Percentiles rank a stretch among this genome's conserved stretches.
phyloP scores from a whole-genome alignment of 2,329 filamentous ascomycete species.

The Penicillium sp. region DNA sequence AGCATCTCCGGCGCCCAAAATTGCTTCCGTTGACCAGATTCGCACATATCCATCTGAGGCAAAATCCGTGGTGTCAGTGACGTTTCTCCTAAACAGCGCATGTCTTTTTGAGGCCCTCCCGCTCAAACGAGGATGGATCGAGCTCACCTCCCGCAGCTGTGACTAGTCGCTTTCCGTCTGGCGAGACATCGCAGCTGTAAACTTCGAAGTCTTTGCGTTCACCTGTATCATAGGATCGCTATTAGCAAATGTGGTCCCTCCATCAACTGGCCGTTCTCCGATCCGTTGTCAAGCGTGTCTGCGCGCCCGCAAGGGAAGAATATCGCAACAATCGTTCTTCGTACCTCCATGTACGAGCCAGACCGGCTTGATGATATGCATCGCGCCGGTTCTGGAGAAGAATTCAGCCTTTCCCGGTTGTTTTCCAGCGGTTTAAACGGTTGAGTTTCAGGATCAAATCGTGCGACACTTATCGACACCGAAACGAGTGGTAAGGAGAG shows the following conservation, averaged over 20 bases:
- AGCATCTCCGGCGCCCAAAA: constrained; percentile 72
- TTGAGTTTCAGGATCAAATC: not conserved
- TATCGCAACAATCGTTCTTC: constrained; percentile 5
- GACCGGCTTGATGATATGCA: constrained; percentile 89
- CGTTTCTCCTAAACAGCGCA: not conserved
- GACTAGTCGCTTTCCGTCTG: constrained; percentile 84
- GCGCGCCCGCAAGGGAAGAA: constrained; percentile 1
- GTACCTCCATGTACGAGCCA: constrained; percentile 92
- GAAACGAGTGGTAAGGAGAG: not conserved
- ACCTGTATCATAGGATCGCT: constrained; percentile 48
- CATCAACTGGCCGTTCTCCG: not conserved
- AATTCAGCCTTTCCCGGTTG: constrained; percentile 3
- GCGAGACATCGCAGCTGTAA: constrained; percentile 95
- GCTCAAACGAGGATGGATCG: constrained; percentile 1
- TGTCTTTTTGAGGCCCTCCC: not conserved
- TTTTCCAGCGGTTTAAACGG: not conserved
- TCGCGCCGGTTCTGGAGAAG: constrained; percentile 36
- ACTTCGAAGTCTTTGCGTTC: constrained; percentile 98
- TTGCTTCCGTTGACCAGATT: constrained; percentile 94
- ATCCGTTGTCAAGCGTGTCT: not conserved
- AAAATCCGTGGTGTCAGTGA: constrained; percentile 12
- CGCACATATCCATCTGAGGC: constrained; percentile 82
- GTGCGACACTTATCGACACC: constrained; percentile 1
- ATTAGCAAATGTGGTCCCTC: constrained; percentile 16
- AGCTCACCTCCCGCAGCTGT: constrained; percentile 83